Conservation (phyloP, 2,329 filamentous ascomycete species). For the Spiromastix sp. region DNA sequence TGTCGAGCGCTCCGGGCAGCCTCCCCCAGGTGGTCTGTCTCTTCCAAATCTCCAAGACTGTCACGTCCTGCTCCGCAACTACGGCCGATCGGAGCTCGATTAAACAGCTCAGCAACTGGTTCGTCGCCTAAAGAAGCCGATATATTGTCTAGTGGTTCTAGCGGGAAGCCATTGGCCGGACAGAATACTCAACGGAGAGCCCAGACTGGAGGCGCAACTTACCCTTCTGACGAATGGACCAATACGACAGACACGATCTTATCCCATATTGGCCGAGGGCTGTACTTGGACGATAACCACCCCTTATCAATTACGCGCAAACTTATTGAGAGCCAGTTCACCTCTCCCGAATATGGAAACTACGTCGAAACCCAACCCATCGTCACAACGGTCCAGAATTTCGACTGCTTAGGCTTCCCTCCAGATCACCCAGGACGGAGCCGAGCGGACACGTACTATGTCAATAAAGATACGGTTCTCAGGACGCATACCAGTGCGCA, state of each 20-base stretch:
- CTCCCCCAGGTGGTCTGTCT: slow-evolving; percentile 24
- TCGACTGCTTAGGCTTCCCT: slow-evolving; percentile 92
- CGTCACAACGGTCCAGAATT: slow-evolving; percentile 78
- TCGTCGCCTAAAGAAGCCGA: not conserved
- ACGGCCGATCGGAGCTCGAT: slow-evolving; percentile 12
- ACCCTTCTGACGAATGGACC: slow-evolving; percentile 68
- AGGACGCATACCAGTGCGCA: slow-evolving; percentile 93
- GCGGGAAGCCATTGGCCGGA: slow-evolving; percentile 1
- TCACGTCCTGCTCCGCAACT: not conserved
- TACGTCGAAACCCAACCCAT: slow-evolving; percentile 74
- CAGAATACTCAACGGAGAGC: not conserved
- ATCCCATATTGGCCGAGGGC: slow-evolving; percentile 58
- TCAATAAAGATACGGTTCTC: slow-evolving; percentile 73
- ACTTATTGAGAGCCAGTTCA: slow-evolving; percentile 85
- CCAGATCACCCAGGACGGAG: slow-evolving; percentile 77
- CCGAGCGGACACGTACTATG: slow-evolving; percentile 88
- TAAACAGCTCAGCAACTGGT: slow-evolving; percentile 24
- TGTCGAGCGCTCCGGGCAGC: slow-evolving; percentile 28
- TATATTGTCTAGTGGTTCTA: no score
- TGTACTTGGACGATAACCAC: slow-evolving; percentile 89
- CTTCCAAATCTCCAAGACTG: slow-evolving; percentile 3
- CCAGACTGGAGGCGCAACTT: slow-evolving; percentile 43
- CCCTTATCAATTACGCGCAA: slow-evolving; percentile 82
- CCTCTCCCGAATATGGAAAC: slow-evolving; percentile 58
- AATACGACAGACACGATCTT: slow-evolving; percentile 72